These are phyloP conservation scores for Neobulgaria alba DNA, from an alignment of 2,329 filamentous ascomycete genomes.

Conservation along the genomic window DNA sequence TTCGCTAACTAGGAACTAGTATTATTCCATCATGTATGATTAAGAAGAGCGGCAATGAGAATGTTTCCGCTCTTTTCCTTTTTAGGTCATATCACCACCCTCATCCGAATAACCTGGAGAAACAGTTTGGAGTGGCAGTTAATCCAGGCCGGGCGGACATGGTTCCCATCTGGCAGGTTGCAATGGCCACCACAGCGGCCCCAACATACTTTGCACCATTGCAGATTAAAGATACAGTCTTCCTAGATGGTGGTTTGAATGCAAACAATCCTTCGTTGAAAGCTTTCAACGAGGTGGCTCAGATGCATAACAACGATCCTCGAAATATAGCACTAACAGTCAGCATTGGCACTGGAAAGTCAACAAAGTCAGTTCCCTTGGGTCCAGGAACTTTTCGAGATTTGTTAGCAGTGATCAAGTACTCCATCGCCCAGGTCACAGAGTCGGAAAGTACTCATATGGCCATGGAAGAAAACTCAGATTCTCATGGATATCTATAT, in stretches of 20 bases:
- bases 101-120: neutral
- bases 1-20: neutral
- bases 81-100: neutral
- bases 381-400: neutral
- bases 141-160: neutral
- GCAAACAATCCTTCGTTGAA: conserved; percentile 3
- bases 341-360: conserved; percentile 1
- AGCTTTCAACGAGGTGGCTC: conserved; percentile 1
- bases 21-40: neutral
- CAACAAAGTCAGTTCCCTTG: neutral
- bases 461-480: neutral
- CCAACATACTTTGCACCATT: conserved; percentile 26
- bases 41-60: neutral
- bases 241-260: conserved; percentile 6
- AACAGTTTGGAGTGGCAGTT: neutral
- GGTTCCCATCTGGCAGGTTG: conserved; percentile 22
- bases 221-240: neutral
- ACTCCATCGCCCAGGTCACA: neutral
- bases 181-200: conserved; percentile 27
- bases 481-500: neutral
- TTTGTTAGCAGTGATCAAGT: neutral
- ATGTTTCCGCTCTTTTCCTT: neutral
- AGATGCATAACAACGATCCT: neutral
- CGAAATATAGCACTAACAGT: neutral
- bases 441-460: neutral